Base-by-base conservation (phyloP, 2,329 filamentous ascomycete genomes). In the Ceratocystis albifundus region DNA sequence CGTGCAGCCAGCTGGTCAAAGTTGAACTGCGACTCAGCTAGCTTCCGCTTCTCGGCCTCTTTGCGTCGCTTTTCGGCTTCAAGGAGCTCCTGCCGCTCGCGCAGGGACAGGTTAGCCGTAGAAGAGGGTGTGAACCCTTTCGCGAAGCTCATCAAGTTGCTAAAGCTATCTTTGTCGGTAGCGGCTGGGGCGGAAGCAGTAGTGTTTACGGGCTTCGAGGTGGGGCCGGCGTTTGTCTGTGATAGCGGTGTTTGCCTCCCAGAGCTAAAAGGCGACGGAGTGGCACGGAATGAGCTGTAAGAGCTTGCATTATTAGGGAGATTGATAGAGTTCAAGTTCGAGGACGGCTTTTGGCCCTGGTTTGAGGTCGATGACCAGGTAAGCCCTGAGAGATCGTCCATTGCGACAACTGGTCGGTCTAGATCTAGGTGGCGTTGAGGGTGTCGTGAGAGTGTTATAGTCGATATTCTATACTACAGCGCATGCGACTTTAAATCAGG, bases 21-120 rank as follows among this genome's bases (percentile, higher is more conserved):
- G 1, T 89, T 90, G 75, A 90, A 96, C 68, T 93, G 86, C 36
- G 84, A 81, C 70, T 94, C 89, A 71, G 86, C 83, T 73, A 86
- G 84, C 71, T 82, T 87, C 71, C 82, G 83, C 72, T 84, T 83
- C 73, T 92, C 87, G 67, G 87, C 87, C 68, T 91, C 88, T 74
- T 93, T 89, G 73, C 79, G 84, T 44, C 82, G 79, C 76, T 84
- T 89, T 75, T 87, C 84, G 3, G 80, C 82, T 69, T 85, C 81
- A 46, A 88, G 75, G 68, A 83, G 84, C 69, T 84, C 82, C 75
- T 90, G 89, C 71, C 90, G 87, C 75, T 96, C 89, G 70, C 88
- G 84, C 70, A 96, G 76, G 69, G 84, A 88, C 17, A 96, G 79
- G 69, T 88, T 94, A 74, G 85, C 87, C 36, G 81, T 83, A 65